These are phyloP conservation scores for Coprinellus micaceus DNA, from an alignment of 768 basidiomycete species.

Conservation along the genomic window DNA sequence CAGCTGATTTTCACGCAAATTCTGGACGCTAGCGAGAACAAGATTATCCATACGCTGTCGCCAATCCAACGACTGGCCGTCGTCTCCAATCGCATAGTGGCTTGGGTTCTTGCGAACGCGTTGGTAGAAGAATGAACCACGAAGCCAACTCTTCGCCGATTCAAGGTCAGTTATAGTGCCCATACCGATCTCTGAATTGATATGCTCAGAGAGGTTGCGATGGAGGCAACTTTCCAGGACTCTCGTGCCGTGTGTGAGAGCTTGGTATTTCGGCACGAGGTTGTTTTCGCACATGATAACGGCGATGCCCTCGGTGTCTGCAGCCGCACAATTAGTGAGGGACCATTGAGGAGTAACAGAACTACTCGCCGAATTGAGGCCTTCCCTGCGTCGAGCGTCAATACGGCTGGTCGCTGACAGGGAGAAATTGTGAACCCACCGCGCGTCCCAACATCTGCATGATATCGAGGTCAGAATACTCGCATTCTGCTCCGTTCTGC, in stretches of 20 bases:
- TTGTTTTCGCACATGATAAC: conserved; percentile 78
- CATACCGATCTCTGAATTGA: conserved; percentile 91
- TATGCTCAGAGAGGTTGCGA: conserved; percentile 78
- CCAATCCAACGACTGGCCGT: conserved; percentile 58
- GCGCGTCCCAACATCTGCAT: conserved; percentile 97
- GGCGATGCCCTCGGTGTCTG: conserved; percentile 81
- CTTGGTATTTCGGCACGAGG: conserved; percentile 67
- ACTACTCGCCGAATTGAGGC: conserved; percentile 75
- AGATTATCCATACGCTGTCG: conserved; percentile 69
- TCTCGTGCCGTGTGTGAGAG: conserved; percentile 66
- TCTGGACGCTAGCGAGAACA: conserved; percentile 60
- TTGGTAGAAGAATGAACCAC: conserved; percentile 80
- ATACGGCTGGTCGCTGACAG: background rate
- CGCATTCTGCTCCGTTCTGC: conserved; percentile 61
- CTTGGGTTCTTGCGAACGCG: conserved; percentile 81
- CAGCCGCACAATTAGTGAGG: background rate
- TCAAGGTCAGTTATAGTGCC: conserved; percentile 70
- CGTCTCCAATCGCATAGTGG: conserved; percentile 56
- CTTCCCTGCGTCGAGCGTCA: conserved; percentile 52
- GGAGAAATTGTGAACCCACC: conserved; percentile 36
- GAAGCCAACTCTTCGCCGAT: conserved; percentile 80
- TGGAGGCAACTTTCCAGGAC: conserved; percentile 86
- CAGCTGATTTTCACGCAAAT: conserved; percentile 58
- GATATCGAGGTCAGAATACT: conserved; percentile 90
- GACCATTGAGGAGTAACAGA: background rate